Evolutionary conservation across 768 basidiomycete species (phyloP).

Genomic region (Galerina marginata): DNA sequence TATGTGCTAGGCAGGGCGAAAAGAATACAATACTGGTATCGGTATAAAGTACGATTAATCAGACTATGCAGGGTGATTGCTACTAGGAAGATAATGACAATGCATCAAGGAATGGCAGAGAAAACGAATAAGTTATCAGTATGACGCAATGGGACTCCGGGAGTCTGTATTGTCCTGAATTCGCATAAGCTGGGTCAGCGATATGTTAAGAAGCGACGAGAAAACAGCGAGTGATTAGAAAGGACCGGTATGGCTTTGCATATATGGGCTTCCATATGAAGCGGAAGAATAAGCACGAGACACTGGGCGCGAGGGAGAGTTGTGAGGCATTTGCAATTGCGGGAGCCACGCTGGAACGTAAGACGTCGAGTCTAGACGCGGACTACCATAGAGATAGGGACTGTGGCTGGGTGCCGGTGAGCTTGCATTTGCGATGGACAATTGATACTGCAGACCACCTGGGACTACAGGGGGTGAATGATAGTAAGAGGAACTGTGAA

Average conservation of each 20-base stretch:
- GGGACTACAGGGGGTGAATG: slow-evolving; percentile 31
- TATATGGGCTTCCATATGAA: slow-evolving; percentile 28
- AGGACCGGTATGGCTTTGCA: slow-evolving; percentile 25
- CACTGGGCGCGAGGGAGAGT: slow-evolving; percentile 23
- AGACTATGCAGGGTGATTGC: not conserved
- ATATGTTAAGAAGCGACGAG: not conserved
- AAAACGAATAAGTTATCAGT: slow-evolving; percentile 15
- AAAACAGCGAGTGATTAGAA: slow-evolving; percentile 15
- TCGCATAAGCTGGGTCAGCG: not conserved
- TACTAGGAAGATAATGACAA: not conserved
- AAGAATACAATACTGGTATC: slow-evolving; percentile 4
- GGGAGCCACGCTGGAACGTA: slow-evolving; percentile 39
- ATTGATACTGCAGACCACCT: slow-evolving; percentile 24
- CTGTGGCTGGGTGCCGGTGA: slow-evolving; percentile 29
- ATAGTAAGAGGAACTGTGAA: slow-evolving; percentile 24
- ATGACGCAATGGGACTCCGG: slow-evolving; percentile 1
- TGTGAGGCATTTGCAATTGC: slow-evolving; percentile 21
- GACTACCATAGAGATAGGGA: slow-evolving; percentile 34
- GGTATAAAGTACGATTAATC: slow-evolving; percentile 9
- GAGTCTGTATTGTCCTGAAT: not conserved
- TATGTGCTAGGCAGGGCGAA: not conserved
- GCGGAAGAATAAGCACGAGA: slow-evolving; percentile 19
- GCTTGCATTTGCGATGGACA: slow-evolving; percentile 16
- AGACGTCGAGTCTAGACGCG: slow-evolving; percentile 30
- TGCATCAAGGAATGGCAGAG: not conserved